phyloP scores from a whole-genome alignment of 768 basidiomycete genomes.

The Auriscalpium microsporum region DNA sequence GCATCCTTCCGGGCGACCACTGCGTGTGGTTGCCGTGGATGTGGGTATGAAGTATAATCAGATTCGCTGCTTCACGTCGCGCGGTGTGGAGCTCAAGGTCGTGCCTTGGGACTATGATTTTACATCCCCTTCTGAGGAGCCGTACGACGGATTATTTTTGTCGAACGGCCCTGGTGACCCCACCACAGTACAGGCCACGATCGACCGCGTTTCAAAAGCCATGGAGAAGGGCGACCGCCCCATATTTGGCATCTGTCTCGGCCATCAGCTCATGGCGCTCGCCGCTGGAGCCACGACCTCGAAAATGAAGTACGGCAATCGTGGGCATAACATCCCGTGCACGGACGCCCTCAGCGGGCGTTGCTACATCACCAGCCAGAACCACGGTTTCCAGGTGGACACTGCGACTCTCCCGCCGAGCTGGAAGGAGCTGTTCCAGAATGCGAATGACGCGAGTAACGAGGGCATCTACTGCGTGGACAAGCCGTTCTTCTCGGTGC shows the following conservation, averaged over 20 bases:
- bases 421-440: slow-evolving; percentile 92
- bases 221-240: slow-evolving; percentile 72
- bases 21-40: slow-evolving; percentile 87
- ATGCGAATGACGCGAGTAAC: slow-evolving; percentile 96
- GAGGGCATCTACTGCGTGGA: slow-evolving; percentile 93
- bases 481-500: slow-evolving; percentile 96
- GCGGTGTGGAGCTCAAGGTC: slow-evolving; percentile 93
- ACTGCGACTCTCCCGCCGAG: slow-evolving; percentile 63
- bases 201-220: slow-evolving; percentile 54
- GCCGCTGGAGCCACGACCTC: slow-evolving; percentile 91
- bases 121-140: slow-evolving; percentile 56
- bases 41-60: slow-evolving; percentile 99
- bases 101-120: slow-evolving; percentile 98
- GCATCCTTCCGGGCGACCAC: slow-evolving; percentile 70
- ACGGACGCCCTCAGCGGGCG: slow-evolving; percentile 88
- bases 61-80: slow-evolving; percentile 87
- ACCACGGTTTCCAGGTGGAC: slow-evolving; percentile 97
- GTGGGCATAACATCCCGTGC: slow-evolving; percentile 98
- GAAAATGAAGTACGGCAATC: slow-evolving; percentile 99
- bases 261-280: slow-evolving; percentile 92
- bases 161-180: slow-evolving; percentile 99
- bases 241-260: slow-evolving; percentile 97
- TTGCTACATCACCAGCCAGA: slow-evolving; percentile 99
- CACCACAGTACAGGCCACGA: slow-evolving; percentile 67
- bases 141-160: slow-evolving; percentile 91